These are phyloP conservation scores for Halenospora varia DNA, from an alignment of 495 filamentous ascomycete genomes.

Conservation along the genomic window DNA sequence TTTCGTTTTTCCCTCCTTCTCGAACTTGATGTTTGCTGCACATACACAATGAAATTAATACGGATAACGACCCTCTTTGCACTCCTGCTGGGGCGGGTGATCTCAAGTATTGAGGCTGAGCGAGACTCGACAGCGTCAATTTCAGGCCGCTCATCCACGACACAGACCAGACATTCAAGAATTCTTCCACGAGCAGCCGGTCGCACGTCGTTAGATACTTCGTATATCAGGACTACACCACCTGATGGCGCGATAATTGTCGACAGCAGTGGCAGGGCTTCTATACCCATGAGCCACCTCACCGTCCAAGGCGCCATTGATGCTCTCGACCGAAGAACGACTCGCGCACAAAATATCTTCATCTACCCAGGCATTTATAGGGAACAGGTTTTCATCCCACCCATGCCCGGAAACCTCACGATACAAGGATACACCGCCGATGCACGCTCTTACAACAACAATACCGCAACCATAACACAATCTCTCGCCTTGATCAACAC, in stretches of 20 bases:
- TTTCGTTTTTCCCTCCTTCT: not conserved
- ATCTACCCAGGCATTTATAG: conserved; percentile 51
- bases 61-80: not conserved
- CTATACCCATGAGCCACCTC: not conserved
- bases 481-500: not conserved
- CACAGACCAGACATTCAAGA: not conserved
- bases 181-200: not conserved
- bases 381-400: conserved; percentile 48
- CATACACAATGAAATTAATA: not conserved
- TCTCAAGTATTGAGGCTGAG: not conserved
- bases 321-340: not conserved
- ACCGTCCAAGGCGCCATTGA: not conserved
- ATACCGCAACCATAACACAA: conserved; percentile 54
- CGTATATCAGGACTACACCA: not conserved
- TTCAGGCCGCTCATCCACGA: not conserved
- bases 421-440: not conserved
- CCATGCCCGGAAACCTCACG: not conserved
- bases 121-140: not conserved
- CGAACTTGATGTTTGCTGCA: not conserved
- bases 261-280: not conserved
- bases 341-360: conserved; percentile 52
- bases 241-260: conserved; percentile 2
- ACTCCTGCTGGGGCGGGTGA: not conserved
- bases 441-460: conserved; percentile 39
- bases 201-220: not conserved